Evolutionary conservation across 495 filamentous ascomycete genomes (phyloP), one percentile per base, ranked within the genome.

Genomic region (Zalerion maritima): DNA sequence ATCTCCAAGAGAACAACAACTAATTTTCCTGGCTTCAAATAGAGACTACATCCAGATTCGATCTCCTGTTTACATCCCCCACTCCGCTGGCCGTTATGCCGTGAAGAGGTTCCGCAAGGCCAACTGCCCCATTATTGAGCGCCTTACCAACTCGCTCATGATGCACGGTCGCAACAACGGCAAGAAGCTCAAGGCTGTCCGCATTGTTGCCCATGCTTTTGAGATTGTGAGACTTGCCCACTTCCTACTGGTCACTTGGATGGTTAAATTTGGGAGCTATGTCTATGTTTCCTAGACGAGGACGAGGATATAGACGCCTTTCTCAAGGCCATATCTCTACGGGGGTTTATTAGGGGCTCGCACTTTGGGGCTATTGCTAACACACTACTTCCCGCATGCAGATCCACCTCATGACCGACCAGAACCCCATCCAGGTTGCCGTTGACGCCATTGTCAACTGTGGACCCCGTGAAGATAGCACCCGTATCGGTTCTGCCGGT

Each of bases 91-190:
- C 56, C 85, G 89, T 52, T 96, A 94, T 69, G 89, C 89, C 57
- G 75, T 78, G 62, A 99, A 99, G 81, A 79, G 89, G 48, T 99
- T 99, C 83, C 78, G 89, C 68, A 99, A 99, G 75, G 86, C 91
- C 55, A 86, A 96, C 75, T 96, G 89, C 78, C 89, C 89, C 45
- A 96, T 99, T 73, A 93, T 99, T 49, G 89, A 99, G 80, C 87
- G 89, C 58, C 78, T 99, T 37, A 96, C 91, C 68, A 99, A 99
- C 75, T 96, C 89, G 15, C 75, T 99, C 47, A 99, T 99, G 89
- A 96, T 96, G 91, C 93, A 99, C 74, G 89, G 89, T 57, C 91
- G 89, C 64, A 99, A 99, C 78, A 96, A 92, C 81, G 89, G 89
- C 65, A 99, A 99, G 79, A 99, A 99, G 82, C 78, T 96, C 42